Percentiles rank a stretch among this genome's conserved stretches.
Evolutionary conservation across 2,329 filamentous ascomycete genomes (phyloP).

Genomic region (Phoma sp.): DNA sequence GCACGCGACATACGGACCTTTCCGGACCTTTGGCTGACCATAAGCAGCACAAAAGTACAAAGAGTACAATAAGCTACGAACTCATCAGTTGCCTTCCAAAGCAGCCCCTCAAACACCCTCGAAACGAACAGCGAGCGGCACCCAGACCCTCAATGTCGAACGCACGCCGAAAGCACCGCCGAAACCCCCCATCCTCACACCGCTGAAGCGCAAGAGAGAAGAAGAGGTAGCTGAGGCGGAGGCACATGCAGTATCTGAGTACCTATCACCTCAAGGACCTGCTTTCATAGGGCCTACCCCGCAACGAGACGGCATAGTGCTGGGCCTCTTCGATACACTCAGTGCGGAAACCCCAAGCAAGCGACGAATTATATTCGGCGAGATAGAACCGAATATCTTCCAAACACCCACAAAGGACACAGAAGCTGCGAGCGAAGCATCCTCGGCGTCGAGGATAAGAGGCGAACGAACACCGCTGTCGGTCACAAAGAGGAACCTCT

Average conservation of each 20-base stretch:
- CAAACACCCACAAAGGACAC: slow-evolving; percentile 50
- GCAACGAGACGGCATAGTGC: slow-evolving; percentile 77
- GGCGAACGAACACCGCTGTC: slow-evolving; percentile 58
- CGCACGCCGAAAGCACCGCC: slow-evolving; percentile 37
- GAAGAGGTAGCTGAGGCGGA: slow-evolving; percentile 26
- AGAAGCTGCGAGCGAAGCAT: slow-evolving; percentile 37
- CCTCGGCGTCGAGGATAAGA: slow-evolving; percentile 38
- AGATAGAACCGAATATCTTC: slow-evolving; percentile 43
- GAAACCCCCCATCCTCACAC: slow-evolving; percentile 32
- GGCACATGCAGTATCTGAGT: slow-evolving; percentile 19
- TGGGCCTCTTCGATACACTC: slow-evolving; percentile 79
- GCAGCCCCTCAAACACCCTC: slow-evolving; percentile 42
- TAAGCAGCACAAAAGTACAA: slow-evolving; percentile 74
- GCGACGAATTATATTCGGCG: slow-evolving; percentile 37
- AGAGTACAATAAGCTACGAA: slow-evolving; percentile 71
- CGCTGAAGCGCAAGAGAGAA: slow-evolving; percentile 44
- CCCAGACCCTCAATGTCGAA: slow-evolving; percentile 26
- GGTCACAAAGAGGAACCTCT: slow-evolving; percentile 65
- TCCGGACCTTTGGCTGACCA: slow-evolving; percentile 18
- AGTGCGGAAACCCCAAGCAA: slow-evolving; percentile 58
- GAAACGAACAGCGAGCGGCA: slow-evolving; percentile 36
- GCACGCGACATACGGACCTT: slow-evolving; percentile 23
- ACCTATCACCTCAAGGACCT: slow-evolving; percentile 43
- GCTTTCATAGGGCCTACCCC: slow-evolving; percentile 74
- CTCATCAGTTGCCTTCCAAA: slow-evolving; percentile 37